Evolutionary conservation across 768 basidiomycete genomes (phyloP).

Genomic region (Trametes coccinea): DNA sequence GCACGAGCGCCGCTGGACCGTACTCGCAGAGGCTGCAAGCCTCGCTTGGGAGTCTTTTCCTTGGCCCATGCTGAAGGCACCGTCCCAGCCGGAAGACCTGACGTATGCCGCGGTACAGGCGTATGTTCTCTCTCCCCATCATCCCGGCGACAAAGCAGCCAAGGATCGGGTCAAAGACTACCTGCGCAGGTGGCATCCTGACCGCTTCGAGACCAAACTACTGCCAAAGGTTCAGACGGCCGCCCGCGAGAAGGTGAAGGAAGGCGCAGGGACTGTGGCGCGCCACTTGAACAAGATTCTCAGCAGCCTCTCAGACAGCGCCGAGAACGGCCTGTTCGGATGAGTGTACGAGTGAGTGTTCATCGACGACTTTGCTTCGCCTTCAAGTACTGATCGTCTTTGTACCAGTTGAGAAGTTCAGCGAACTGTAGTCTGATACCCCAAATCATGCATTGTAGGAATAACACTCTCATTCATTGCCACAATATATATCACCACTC

Average conservation of each 20-base stretch:
- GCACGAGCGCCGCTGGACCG: conserved; percentile 65
- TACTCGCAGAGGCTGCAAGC: conserved; percentile 36
- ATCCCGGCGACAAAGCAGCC: conserved; percentile 51
- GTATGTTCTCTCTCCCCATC: conserved; percentile 60
- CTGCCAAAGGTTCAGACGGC: conserved; percentile 61
- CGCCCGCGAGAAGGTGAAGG: conserved; percentile 60
- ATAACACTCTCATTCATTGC: conserved; percentile 14
- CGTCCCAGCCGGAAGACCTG: conserved; percentile 60
- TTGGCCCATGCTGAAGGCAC: conserved; percentile 68
- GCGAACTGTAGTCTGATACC: conserved; percentile 25
- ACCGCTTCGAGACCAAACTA: conserved; percentile 74
- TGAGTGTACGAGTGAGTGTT: conserved; percentile 26
- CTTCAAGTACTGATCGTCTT: background rate
- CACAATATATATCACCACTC: conserved; percentile 15
- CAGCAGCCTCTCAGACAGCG: conserved; percentile 12
- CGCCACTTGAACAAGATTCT: conserved; percentile 72
- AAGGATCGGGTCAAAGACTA: conserved; percentile 79
- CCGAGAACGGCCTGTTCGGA: conserved; percentile 38
- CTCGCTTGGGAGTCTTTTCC: conserved; percentile 70
- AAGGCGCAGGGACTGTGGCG: conserved; percentile 72
- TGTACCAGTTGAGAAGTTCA: conserved; percentile 9
- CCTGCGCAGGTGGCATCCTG: conserved; percentile 78
- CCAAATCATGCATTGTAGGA: conserved; percentile 25
- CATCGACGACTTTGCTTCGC: background rate
- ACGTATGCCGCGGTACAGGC: conserved; percentile 54